phyloP scores from a whole-genome alignment of 768 basidiomycete species.

The Hypholoma fasciculare region DNA sequence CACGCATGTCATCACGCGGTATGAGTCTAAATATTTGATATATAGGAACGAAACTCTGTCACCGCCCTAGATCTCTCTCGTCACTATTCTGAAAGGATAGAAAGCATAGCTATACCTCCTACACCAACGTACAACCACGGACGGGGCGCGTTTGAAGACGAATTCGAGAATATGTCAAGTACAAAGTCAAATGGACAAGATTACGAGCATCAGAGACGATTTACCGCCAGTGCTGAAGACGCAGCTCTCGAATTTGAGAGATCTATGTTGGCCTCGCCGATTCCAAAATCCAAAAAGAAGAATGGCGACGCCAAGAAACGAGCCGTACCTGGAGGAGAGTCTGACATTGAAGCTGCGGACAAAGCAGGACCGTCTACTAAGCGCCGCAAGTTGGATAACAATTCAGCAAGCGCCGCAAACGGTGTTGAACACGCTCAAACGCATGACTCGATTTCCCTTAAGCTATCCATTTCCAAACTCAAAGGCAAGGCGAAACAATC shows the following conservation, averaged over 20 bases:
- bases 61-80: constrained; percentile 62
- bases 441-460: constrained; percentile 37
- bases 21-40: constrained; percentile 4
- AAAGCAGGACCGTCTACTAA: constrained; percentile 52
- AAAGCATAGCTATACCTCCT: constrained; percentile 40
- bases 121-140: constrained; percentile 26
- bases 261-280: constrained; percentile 40
- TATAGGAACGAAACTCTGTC: constrained; percentile 67
- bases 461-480: constrained; percentile 42
- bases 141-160: constrained; percentile 26
- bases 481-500: constrained; percentile 54
- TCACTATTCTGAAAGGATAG: constrained; percentile 53
- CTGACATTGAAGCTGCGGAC: constrained; percentile 61
- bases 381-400: constrained; percentile 59
- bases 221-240: constrained; percentile 47
- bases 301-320: constrained; percentile 52
- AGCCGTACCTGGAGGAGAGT: constrained; percentile 44
- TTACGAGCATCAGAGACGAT: constrained; percentile 25
- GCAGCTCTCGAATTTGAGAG: constrained; percentile 59
- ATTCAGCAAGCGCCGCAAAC: constrained; percentile 36
- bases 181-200: constrained; percentile 30
- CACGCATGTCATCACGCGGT: background rate
- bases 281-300: constrained; percentile 39
- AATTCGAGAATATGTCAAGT: constrained; percentile 25
- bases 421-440: constrained; percentile 46